Percentiles rank a stretch among this genome's conserved stretches.
These are phyloP conservation scores for Suzukiozyma palmioleophila DNA, from an alignment of 1,139 yeast species.

Conservation along the genomic window DNA sequence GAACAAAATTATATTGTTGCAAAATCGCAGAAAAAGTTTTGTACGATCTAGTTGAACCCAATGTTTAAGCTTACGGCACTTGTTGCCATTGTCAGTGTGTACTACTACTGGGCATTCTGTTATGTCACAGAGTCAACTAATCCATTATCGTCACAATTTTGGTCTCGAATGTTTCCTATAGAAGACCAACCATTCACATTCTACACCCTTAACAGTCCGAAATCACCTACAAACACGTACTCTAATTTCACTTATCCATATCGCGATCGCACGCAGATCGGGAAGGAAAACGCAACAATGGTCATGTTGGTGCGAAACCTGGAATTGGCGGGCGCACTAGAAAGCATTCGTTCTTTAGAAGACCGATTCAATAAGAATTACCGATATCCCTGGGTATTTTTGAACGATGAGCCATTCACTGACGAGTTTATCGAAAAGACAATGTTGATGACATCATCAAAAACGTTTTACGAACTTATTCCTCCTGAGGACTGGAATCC, in stretches of 20 bases:
- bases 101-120: not conserved
- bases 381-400: conserved; percentile 44
- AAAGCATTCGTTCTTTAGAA: conserved; percentile 42
- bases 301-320: conserved; percentile 44
- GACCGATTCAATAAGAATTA: conserved; percentile 45
- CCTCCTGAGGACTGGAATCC: conserved; percentile 43
- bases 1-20: not conserved
- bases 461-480: conserved; percentile 46
- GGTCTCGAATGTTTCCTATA: no score
- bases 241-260: conserved; percentile 22
- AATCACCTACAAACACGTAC: conserved; percentile 44
- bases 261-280: conserved; percentile 32
- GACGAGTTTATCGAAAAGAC: conserved; percentile 50
- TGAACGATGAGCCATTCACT: conserved; percentile 41
- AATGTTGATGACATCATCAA: conserved; percentile 79
- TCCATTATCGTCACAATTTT: not conserved
- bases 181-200: no score
- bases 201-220: conserved; percentile 14
- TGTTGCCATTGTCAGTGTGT: not conserved
- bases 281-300: conserved; percentile 48
- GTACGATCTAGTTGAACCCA: not conserved
- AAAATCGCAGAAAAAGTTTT: conserved; percentile 1
- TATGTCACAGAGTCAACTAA: not conserved
- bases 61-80: not conserved
- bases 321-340: conserved; percentile 39